phyloP scores from a whole-genome alignment of 2,329 filamentous ascomycete species.

The Chrysosporium keratinophilum region DNA sequence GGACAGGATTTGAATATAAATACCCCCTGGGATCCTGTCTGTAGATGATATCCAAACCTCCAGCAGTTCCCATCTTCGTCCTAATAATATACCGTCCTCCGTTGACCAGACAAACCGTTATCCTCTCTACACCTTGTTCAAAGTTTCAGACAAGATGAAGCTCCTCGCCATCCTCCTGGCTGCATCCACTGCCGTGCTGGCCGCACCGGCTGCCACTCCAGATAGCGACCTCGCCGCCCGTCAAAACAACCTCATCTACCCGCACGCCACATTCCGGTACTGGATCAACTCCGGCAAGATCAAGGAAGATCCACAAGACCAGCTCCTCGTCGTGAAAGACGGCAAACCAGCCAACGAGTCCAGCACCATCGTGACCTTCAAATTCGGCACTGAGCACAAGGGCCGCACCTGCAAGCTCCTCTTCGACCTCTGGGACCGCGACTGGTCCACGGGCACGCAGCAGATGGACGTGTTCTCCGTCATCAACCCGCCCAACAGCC shows the following conservation, averaged over 20 bases:
- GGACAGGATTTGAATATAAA: constrained; percentile 5
- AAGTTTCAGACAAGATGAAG: constrained; percentile 15
- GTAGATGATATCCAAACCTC: neutral
- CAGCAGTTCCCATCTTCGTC: neutral
- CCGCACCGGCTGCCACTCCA: constrained; percentile 10
- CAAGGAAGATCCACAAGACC: constrained; percentile 20
- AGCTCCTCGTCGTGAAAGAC: constrained; percentile 21
- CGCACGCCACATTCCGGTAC: constrained; percentile 19
- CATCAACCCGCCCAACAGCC: constrained; percentile 16
- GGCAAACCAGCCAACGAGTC: constrained; percentile 18
- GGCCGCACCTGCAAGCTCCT: constrained; percentile 20
- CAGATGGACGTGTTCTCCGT: constrained; percentile 21
- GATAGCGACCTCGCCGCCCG: constrained; percentile 6
- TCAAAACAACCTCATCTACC: constrained; percentile 17
- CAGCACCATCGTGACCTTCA: constrained; percentile 21
- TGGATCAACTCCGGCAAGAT: constrained; percentile 18
- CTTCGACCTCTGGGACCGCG: constrained; percentile 20
- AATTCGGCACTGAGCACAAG: constrained; percentile 13
- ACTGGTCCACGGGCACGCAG: constrained; percentile 19
- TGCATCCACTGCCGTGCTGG: constrained; percentile 12
- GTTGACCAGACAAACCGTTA: neutral
- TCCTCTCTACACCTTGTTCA: neutral
- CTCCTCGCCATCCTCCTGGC: constrained; percentile 12
- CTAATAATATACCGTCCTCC: neutral
- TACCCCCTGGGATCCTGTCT: neutral